phyloP scores from a whole-genome alignment of 768 basidiomycete genomes.

The Exidia glandulosa region DNA sequence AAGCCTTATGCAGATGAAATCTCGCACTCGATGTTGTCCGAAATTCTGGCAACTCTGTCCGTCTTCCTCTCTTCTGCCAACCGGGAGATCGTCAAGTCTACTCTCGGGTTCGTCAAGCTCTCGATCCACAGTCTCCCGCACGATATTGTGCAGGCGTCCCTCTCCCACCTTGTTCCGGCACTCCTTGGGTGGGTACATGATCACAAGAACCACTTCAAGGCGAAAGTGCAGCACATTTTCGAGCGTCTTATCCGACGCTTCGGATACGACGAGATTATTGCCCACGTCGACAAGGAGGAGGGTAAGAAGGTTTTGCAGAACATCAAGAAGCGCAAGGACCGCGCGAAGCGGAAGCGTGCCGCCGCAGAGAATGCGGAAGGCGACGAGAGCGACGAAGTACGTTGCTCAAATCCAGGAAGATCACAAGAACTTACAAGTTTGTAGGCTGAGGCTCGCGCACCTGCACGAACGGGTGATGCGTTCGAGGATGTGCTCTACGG shows the following conservation, averaged over 20 bases:
- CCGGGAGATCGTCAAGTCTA: constrained; percentile 95
- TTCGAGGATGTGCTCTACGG: constrained; percentile 98
- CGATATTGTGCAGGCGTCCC: constrained; percentile 63
- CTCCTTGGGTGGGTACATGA: constrained; percentile 90
- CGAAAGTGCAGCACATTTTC: constrained; percentile 92
- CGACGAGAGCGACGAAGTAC: constrained; percentile 37
- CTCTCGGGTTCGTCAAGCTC: constrained; percentile 90
- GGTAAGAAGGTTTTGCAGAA: constrained; percentile 86
- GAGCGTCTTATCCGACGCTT: constrained; percentile 91
- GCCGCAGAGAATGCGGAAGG: constrained; percentile 43
- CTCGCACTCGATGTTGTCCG: constrained; percentile 59
- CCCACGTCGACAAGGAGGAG: constrained; percentile 30
- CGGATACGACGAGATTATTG: constrained; percentile 73
- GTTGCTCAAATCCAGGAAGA: constrained; percentile 3
- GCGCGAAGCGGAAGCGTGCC: constrained; percentile 81
- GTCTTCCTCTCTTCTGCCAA: constrained; percentile 91
- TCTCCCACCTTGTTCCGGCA: constrained; percentile 69
- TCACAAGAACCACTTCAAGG: constrained; percentile 98
- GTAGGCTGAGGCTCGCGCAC: constrained; percentile 16
- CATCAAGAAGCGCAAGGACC: constrained; percentile 91
- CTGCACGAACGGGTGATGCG: constrained; percentile 63
- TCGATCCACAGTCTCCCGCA: constrained; percentile 74
- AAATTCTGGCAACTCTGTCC: constrained; percentile 75
- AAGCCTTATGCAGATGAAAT: constrained; percentile 72
- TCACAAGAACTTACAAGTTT: background rate